A percentile compares a stretch with the other conserved stretches of the same genome.
Evolutionary conservation across 106 monocot genomes (phyloP).

Genomic region (Allium fistulosum): DNA sequence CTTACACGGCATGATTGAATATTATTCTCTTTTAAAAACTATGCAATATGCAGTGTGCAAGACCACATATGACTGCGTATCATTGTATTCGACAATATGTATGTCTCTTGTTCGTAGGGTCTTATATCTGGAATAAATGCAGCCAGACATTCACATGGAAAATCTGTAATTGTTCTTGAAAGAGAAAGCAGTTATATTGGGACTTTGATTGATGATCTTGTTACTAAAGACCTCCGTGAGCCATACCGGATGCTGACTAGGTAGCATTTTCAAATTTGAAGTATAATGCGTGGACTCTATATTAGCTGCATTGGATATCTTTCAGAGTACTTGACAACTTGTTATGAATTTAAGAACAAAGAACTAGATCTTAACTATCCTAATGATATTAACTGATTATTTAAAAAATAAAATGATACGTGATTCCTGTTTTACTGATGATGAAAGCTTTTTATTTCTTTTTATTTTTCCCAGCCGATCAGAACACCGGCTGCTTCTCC

Average conservation of each 20-base stretch:
- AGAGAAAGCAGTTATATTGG: conserved; percentile 99
- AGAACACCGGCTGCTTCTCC: conserved; percentile 87
- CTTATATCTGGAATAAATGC: conserved; percentile 93
- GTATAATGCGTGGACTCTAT: too few species aligned
- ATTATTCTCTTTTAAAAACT: too few species aligned
- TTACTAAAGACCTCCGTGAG: conserved; percentile 97
- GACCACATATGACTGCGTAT: too few species aligned
- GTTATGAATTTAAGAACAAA: too few species aligned
- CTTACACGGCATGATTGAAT: too few species aligned
- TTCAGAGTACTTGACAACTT: too few species aligned
- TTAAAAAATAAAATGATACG: neutral
- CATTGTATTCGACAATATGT: too few species aligned
- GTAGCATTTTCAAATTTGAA: conserved; percentile 22
- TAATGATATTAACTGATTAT: too few species aligned
- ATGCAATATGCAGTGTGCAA: too few species aligned
- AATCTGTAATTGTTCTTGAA: conserved; percentile 79
- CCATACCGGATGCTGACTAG: conserved; percentile 99
- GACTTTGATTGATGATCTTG: conserved; percentile 98
- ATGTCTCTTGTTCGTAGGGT: conserved; percentile 36
- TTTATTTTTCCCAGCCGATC: conserved; percentile 49
- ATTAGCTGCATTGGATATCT: too few species aligned
- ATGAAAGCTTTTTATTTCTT: conserved; percentile 3
- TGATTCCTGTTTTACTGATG: neutral
- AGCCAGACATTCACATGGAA: conserved; percentile 84
- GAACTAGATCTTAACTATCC: too few species aligned